phyloP scores from a whole-genome alignment of 2,329 filamentous ascomycete species.

The Xylariaceae sp. region DNA sequence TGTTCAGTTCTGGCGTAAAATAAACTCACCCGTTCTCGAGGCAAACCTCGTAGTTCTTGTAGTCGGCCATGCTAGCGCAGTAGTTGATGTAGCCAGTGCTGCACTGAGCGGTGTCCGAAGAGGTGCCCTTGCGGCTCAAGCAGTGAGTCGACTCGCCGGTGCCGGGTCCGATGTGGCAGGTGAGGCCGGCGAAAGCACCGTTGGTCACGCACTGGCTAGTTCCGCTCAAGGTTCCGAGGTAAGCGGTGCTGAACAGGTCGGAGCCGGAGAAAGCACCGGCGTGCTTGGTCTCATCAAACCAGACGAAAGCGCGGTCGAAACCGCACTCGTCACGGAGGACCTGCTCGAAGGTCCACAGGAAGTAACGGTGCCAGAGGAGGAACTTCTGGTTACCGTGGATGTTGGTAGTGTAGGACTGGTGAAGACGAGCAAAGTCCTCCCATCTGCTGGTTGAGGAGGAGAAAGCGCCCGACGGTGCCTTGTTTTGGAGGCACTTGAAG shows the following conservation, averaged over 20 bases:
- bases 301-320: slow-evolving; percentile 15
- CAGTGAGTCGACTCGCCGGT: slow-evolving; percentile 12
- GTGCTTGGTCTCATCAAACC: slow-evolving; percentile 22
- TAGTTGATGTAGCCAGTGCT: slow-evolving; percentile 14
- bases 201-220: slow-evolving; percentile 15
- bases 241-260: slow-evolving; percentile 12
- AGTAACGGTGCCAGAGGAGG: slow-evolving; percentile 18
- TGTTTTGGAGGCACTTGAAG: slow-evolving; percentile 16
- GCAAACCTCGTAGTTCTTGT: slow-evolving; percentile 18
- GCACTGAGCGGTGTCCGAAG: slow-evolving; percentile 13
- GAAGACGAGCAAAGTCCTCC: slow-evolving; percentile 17
- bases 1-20: neutral
- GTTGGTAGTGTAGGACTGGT: slow-evolving; percentile 17
- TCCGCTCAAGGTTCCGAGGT: slow-evolving; percentile 11
- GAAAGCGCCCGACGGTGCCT: slow-evolving; percentile 10
- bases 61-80: slow-evolving; percentile 7
- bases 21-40: slow-evolving; percentile 18
- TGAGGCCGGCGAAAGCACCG: slow-evolving; percentile 16
- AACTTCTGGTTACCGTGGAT: slow-evolving; percentile 19
- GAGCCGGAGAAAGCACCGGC: slow-evolving; percentile 14
- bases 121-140: slow-evolving; percentile 12
- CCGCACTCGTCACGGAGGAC: slow-evolving; percentile 15
- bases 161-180: slow-evolving; percentile 13
- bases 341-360: slow-evolving; percentile 16
- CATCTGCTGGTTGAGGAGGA: slow-evolving; percentile 11